Base-by-base conservation (phyloP, 805 yeast species). In the Candida anglica region DNA sequence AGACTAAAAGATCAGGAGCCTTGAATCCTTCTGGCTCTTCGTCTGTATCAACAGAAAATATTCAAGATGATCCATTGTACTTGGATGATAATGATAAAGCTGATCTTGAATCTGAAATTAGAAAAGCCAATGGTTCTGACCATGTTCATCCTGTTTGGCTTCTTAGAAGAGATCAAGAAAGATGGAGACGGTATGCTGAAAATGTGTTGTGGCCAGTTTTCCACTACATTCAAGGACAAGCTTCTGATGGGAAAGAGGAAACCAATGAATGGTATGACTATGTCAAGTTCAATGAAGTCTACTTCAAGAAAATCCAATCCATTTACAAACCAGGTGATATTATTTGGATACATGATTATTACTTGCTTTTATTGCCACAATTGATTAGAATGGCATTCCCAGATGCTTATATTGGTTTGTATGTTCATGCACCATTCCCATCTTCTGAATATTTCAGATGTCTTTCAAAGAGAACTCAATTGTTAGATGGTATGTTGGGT, bases 161-260 rank as follows among this genome's bases (percentile, higher is more conserved):
- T 21, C 66, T 84, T 36, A 74, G 93, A 41, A 75, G 80, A 40
- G 84, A 84, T 58, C 95, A 85, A 56, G 68, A 68, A 28, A 68
- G 89, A 39, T 91, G 97, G 96, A 73, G 97, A 45, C 72, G 71
- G 44, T 91, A 86, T 52, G 95, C 97, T 1, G 98, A 91, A 53
- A 78, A 83, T 47, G 81, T 81, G 15, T 65, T 93, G 19, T 93
- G 98, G 98, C 96, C 96, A 1, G 82, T 87, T 2, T 79, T 91
- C 60, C 98, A 93, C 53, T 93, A 93, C 62, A 87, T 93, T 56
- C 83, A 86, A 58, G 81, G 81, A 28, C 81, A 81, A 37, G 75
- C 83, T 0, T 71, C 79, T 2, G 82, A 82, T 52, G 86, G 86
- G 4, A 69, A 73, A 19, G 77, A 72, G 24, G 91, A 86, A 52